Percentiles rank a stretch among this genome's conserved stretches.
phyloP scores from a whole-genome alignment of 2,329 filamentous ascomycete species.

The Huntiella bhutanensis region DNA sequence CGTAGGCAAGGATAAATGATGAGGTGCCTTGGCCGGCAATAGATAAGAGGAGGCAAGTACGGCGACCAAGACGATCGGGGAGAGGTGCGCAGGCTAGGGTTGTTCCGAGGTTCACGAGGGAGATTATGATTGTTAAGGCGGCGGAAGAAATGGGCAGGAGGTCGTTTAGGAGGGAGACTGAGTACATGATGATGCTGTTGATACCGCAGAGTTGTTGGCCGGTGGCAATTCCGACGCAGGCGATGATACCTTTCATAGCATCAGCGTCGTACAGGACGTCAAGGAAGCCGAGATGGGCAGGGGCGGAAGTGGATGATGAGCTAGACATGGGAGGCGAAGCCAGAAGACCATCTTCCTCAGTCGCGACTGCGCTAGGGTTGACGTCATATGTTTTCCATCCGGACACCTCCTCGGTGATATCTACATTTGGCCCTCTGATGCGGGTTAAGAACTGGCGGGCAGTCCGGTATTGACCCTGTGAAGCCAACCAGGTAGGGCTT shows the following conservation, averaged over 20 bases:
- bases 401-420: constrained; percentile 56
- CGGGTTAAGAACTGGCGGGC: constrained; percentile 53
- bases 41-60: constrained; percentile 63
- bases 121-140: constrained; percentile 72
- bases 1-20: constrained; percentile 58
- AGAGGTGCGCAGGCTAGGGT: constrained; percentile 69
- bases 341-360: constrained; percentile 56
- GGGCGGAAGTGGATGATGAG: constrained; percentile 5
- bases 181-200: constrained; percentile 98
- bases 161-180: constrained; percentile 67
- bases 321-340: constrained; percentile 12
- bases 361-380: constrained; percentile 22
- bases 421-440: constrained; percentile 49
- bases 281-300: constrained; percentile 36
- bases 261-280: constrained; percentile 47
- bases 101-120: constrained; percentile 65
- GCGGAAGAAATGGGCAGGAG: constrained; percentile 68
- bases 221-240: constrained; percentile 78
- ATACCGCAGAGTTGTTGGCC: constrained; percentile 86
- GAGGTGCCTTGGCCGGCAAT: constrained; percentile 69
- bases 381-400: constrained; percentile 25
- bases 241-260: constrained; percentile 56
- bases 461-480: constrained; percentile 35
- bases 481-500: constrained; percentile 74
- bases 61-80: constrained; percentile 73